phyloP scores from a whole-genome alignment of 805 yeast genomes.

The Osmozyma mogii region DNA sequence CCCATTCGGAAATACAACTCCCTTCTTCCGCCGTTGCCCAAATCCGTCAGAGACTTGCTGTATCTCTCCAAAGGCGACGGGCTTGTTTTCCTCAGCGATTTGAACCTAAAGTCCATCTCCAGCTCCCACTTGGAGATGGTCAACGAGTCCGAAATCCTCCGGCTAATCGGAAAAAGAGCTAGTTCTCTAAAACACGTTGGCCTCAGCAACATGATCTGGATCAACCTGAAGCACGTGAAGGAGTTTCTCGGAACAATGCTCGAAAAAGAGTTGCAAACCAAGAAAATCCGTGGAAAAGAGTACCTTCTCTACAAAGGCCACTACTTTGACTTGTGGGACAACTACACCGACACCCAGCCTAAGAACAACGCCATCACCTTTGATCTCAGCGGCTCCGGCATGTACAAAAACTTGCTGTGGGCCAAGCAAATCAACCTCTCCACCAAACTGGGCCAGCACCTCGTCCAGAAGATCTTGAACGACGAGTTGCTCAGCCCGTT shows the following conservation, averaged over 20 bases:
- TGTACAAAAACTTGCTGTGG: neutral
- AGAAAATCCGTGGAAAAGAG: constrained; percentile 4
- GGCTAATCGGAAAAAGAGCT: constrained; percentile 4
- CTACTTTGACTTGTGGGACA: constrained; percentile 2
- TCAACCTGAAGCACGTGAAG: constrained; percentile 30
- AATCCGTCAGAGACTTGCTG: constrained; percentile 18
- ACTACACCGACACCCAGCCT: too few relatives aligned
- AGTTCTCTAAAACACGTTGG: constrained; percentile 31
- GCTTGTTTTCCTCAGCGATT: constrained; percentile 31
- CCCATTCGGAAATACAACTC: constrained; percentile 31
- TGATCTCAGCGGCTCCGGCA: neutral
- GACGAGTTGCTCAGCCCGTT: constrained; percentile 21
- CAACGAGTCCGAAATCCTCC: constrained; percentile 26
- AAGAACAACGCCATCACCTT: too few relatives aligned
- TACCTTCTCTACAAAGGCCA: constrained; percentile 3
- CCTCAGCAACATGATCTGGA: constrained; percentile 44
- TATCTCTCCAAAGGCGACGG: constrained; percentile 22
- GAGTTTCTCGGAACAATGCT: constrained; percentile 18
- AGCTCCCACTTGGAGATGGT: constrained; percentile 20
- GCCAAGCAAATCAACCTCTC: constrained; percentile 5
- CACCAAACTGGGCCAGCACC: constrained; percentile 6
- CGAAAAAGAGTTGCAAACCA: constrained; percentile 2
- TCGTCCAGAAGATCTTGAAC: constrained; percentile 19
- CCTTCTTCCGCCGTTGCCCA: constrained; percentile 27
- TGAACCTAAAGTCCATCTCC: constrained; percentile 33